phyloP scores from a whole-genome alignment of 768 basidiomycete genomes.

The Collybia sordida region DNA sequence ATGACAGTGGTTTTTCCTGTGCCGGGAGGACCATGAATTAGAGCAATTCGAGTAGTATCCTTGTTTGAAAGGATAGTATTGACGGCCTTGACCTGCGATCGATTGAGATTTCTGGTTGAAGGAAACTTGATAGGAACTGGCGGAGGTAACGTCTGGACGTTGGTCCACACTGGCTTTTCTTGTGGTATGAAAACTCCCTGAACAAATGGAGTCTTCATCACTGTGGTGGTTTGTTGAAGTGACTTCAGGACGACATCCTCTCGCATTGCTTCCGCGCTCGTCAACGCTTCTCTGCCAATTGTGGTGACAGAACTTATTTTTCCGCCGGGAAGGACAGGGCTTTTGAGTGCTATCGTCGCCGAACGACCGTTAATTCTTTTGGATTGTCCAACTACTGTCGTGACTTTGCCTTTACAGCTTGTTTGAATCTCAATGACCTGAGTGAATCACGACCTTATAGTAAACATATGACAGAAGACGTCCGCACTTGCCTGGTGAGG shows the following conservation, averaged over 20 bases:
- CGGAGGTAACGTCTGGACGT: not conserved
- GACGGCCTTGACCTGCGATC: conserved; percentile 34
- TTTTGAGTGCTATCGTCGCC: conserved; percentile 27
- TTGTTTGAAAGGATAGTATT: conserved; percentile 31
- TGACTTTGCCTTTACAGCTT: conserved; percentile 7
- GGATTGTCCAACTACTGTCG: conserved; percentile 19
- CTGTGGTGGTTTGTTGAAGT: conserved; percentile 22
- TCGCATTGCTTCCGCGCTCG: conserved; percentile 40
- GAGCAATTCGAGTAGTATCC: conserved; percentile 22
- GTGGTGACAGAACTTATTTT: conserved; percentile 36
- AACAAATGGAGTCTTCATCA: conserved; percentile 33
- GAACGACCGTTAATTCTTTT: conserved; percentile 37
- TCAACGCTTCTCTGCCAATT: conserved; percentile 45
- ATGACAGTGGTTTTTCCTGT: conserved; percentile 69
- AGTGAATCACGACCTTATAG: not conserved
- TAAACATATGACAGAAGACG: not conserved
- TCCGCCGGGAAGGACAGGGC: conserved; percentile 25
- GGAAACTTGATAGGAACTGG: conserved; percentile 17
- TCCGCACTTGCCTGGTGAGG: conserved; percentile 24
- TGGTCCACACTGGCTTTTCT: conserved; percentile 12
- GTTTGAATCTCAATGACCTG: conserved; percentile 22
- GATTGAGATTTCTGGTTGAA: conserved; percentile 25
- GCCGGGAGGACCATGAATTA: conserved; percentile 57
- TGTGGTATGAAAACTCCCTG: conserved; percentile 31
- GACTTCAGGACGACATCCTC: conserved; percentile 23